A percentile compares a stretch with the other conserved stretches of the same genome.
phyloP scores from a whole-genome alignment of 2,329 filamentous ascomycete genomes.

The Colletotrichum coccodes region DNA sequence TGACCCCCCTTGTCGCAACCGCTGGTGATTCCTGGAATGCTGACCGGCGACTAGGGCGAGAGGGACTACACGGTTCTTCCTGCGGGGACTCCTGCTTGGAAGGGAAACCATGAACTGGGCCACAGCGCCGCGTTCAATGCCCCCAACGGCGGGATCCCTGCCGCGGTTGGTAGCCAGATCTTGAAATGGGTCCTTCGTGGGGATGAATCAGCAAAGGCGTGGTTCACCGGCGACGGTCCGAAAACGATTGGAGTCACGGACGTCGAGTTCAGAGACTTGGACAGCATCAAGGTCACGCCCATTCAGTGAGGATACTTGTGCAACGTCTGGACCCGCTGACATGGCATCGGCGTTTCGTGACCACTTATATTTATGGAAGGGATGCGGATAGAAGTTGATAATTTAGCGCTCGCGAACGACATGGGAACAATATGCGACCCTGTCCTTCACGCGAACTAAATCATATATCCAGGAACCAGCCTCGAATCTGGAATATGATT shows the following conservation, averaged over 20 bases:
- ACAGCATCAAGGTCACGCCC: slow-evolving; percentile 2
- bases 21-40: neutral
- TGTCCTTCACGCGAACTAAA: no score
- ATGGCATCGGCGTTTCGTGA: no score
- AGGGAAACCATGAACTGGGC: slow-evolving; percentile 9
- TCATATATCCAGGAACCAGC: no score
- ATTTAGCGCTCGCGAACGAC: no score
- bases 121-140: slow-evolving; percentile 19
- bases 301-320: neutral
- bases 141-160: slow-evolving; percentile 7
- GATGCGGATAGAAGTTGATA: no score
- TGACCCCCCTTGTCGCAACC: neutral
- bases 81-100: slow-evolving; percentile 13
- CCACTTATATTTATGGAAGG: no score
- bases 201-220: slow-evolving; percentile 1
- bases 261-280: slow-evolving; percentile 3
- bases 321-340: no score
- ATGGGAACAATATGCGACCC: no score
- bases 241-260: neutral
- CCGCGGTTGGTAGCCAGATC: neutral
- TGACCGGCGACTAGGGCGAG: slow-evolving; percentile 3
- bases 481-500: no score
- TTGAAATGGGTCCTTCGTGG: slow-evolving; percentile 18
- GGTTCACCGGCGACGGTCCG: slow-evolving; percentile 1
- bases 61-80: slow-evolving; percentile 10